Evolutionary conservation across 2,329 filamentous ascomycete species (phyloP).

Genomic region (Cladosporium sp.): DNA sequence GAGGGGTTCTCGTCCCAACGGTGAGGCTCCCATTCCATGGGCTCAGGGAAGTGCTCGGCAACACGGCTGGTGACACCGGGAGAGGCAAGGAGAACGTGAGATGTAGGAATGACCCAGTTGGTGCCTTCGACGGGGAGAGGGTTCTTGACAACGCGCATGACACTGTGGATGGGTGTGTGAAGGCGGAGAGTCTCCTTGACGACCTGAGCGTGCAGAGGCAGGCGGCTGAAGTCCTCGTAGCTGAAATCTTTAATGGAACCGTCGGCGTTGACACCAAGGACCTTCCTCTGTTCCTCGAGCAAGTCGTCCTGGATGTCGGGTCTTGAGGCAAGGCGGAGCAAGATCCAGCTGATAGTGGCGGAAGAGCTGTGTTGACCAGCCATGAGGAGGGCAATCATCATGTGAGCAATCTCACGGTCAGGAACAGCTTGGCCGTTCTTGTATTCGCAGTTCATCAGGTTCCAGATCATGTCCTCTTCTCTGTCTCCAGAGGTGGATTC

Average conservation of each 20-base stretch:
- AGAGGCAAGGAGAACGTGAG: conserved; percentile 76
- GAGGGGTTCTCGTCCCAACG: conserved; percentile 71
- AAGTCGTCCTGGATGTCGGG: conserved; percentile 77
- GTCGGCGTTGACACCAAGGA: conserved; percentile 60
- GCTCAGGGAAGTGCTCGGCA: conserved; percentile 73
- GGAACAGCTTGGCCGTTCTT: conserved; percentile 77
- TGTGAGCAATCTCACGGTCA: conserved; percentile 80
- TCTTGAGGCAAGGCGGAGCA: conserved; percentile 72
- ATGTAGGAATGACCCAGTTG: conserved; percentile 74
- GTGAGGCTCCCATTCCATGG: conserved; percentile 81
- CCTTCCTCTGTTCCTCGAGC: conserved; percentile 72
- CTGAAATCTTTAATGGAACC: conserved; percentile 61
- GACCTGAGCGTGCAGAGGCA: conserved; percentile 77
- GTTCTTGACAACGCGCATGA: conserved; percentile 85
- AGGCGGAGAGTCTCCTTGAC: conserved; percentile 89
- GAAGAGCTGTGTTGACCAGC: conserved; percentile 87
- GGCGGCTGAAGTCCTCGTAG: conserved; percentile 72
- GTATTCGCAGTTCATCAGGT: conserved; percentile 79
- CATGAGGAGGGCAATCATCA: conserved; percentile 94
- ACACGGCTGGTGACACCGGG: conserved; percentile 76
- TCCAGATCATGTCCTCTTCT: conserved; percentile 78
- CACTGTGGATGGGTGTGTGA: conserved; percentile 90
- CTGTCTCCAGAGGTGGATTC: conserved; percentile 35
- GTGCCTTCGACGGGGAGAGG: conserved; percentile 81
- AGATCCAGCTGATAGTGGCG: conserved; percentile 78